Conservation (phyloP, 257 asterid species). For the Lavandula angustifolia region DNA sequence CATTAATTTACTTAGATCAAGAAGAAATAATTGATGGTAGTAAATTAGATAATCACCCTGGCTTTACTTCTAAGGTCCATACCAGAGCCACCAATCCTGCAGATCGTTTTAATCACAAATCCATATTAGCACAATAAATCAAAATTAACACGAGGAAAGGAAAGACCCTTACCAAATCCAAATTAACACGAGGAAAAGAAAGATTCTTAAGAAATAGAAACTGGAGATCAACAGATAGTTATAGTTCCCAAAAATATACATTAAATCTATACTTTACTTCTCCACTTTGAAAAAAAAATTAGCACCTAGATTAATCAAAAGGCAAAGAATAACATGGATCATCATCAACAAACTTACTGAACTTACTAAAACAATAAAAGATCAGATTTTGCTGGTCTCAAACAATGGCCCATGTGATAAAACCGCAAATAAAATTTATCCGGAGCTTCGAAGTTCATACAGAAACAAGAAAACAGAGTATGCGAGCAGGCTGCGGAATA, state of each 20-base stretch:
- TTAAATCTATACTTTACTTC: neutral
- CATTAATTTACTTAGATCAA: neutral
- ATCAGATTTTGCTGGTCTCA: neutral
- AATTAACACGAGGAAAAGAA: no score
- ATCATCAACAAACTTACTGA: conserved; percentile 1
- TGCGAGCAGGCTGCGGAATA: neutral
- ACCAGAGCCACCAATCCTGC: conserved; percentile 94
- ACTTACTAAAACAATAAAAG: neutral
- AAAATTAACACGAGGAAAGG: neutral
- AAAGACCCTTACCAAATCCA: neutral
- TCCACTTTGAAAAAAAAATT: neutral
- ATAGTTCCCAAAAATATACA: no score
- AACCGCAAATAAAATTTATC: neutral
- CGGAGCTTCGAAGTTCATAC: neutral
- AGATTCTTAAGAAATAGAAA: no score
- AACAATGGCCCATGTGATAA: neutral
- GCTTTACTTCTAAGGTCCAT: conserved; percentile 92
- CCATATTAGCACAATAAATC: neutral
- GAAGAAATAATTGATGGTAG: neutral
- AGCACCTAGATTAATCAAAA: conserved; percentile 3
- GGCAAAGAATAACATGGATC: conserved; percentile 9
- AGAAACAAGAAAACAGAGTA: conserved; percentile 19
- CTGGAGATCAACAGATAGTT: no score
- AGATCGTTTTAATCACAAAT: neutral
- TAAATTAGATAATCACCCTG: conserved; percentile 50